These are phyloP conservation scores for Hydrangea macrophylla DNA, from an alignment of 148 eudicot species.

Conservation along the genomic window DNA sequence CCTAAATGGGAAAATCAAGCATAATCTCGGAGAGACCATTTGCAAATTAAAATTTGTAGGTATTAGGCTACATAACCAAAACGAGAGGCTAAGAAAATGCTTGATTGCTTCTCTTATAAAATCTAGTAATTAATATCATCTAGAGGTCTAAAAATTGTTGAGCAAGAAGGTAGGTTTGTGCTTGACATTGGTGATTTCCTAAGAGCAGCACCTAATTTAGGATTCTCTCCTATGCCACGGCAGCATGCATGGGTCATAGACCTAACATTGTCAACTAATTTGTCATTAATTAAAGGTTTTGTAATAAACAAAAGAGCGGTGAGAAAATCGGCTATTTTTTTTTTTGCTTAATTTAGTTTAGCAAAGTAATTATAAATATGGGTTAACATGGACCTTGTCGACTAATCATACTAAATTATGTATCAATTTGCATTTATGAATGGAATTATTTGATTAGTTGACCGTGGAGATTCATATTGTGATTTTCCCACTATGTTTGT, in stretches of 20 bases:
- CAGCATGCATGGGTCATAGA: not conserved
- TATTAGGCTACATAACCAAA: not conserved
- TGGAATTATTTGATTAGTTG: not conserved
- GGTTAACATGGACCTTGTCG: not conserved
- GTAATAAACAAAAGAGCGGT: not conserved
- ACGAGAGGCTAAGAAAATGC: not conserved
- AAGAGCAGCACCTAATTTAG: not conserved
- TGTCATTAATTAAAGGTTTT: not conserved
- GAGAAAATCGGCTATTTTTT: not conserved
- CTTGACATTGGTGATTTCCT: not conserved
- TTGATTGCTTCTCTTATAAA: not conserved
- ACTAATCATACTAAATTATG: not conserved
- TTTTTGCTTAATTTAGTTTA: not conserved
- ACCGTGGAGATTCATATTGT: not conserved
- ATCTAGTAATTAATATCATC: too few species aligned
- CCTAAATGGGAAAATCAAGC: not conserved
- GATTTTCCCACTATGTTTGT: not conserved
- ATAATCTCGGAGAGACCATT: not conserved
- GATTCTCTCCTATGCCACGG: not conserved
- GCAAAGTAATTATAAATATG: not conserved
- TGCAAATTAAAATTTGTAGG: too few species aligned
- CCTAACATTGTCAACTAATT: not conserved
- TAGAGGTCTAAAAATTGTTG: not conserved
- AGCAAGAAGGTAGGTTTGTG: not conserved
- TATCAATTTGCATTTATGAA: not conserved